A percentile compares a stretch with the other conserved stretches of the same genome.
phyloP scores from a whole-genome alignment of 1,284 basidiomycete genomes.

The Cystobasidium slooffiae region DNA sequence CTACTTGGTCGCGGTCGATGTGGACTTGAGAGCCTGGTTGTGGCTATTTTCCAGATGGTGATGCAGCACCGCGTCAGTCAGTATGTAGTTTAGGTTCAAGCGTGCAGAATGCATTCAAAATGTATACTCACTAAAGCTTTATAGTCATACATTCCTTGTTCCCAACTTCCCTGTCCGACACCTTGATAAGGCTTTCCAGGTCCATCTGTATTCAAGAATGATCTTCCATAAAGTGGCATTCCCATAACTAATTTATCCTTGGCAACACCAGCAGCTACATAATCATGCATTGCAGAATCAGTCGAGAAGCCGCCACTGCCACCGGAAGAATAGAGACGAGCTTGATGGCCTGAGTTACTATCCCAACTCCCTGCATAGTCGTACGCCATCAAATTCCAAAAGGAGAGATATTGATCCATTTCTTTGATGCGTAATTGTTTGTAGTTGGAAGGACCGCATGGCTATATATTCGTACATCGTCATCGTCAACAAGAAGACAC shows the following conservation, averaged over 20 bases:
- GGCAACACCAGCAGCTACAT: slow-evolving; percentile 69
- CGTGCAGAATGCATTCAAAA: slow-evolving; percentile 35
- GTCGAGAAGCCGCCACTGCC: slow-evolving; percentile 63
- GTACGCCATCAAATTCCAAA: slow-evolving; percentile 89
- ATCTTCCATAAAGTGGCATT: slow-evolving; percentile 81
- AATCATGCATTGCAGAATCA: slow-evolving; percentile 72
- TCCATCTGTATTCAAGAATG: slow-evolving; percentile 77
- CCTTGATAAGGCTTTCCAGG: slow-evolving; percentile 75
- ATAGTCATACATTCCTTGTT: slow-evolving; percentile 67
- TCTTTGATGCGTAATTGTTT: slow-evolving; percentile 68
- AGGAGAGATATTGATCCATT: slow-evolving; percentile 73
- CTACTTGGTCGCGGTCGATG: slow-evolving; percentile 74
- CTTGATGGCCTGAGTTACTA: slow-evolving; percentile 70
- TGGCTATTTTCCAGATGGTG: slow-evolving; percentile 59
- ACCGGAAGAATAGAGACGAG: slow-evolving; percentile 69
- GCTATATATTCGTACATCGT: slow-evolving; percentile 55
- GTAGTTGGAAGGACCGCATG: slow-evolving; percentile 74
- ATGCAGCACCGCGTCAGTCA: neutral
- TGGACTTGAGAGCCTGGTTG: slow-evolving; percentile 67
- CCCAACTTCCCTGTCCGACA: slow-evolving; percentile 73
- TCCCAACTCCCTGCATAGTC: slow-evolving; percentile 57
- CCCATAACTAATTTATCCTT: slow-evolving; percentile 78
- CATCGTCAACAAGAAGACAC: neutral
- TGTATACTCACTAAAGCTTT: slow-evolving; percentile 62
- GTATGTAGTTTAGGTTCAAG: slow-evolving; percentile 26